Evolutionary conservation across 208 protist genomes (phyloP), one percentile per base, ranked within the genome.

Genomic region (Phytomonas francai): DNA sequence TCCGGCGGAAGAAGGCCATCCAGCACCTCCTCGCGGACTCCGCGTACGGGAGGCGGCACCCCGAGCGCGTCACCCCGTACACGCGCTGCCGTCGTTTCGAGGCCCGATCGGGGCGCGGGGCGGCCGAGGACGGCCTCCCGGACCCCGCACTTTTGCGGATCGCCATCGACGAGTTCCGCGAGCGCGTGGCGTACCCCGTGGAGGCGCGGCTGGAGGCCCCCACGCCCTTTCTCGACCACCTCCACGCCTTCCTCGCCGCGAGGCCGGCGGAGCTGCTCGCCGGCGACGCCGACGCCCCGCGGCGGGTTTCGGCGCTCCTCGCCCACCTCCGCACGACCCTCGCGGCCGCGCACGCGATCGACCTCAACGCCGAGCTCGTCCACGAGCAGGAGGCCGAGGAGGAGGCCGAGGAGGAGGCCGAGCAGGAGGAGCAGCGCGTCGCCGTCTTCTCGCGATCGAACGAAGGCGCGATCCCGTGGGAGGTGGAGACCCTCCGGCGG

Each of bases 1-100:
- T 95, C 63, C 96, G 88, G 87, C 82, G 91, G 29, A 97, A 96
- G 76, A 85, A 88, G 71, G 85, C 88, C 12, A 68, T 95, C 49
- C 59, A 70, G 39, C 78, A 84, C 45, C 80, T 97, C 2, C n/a
- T 91, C 31, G 61, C n/a, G 22, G 87, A 94, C 39, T 71, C 80
- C 14, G 59, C 81, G 69, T 78, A 77, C 60, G 81, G 78, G 51
- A 80, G 80, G 57, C 65, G 29, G 33, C 77, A 87, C 71, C 33
- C 72, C 6, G 79, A 82, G 49, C 54, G 80, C 34, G 82, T 86
- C 59, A 87, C 30, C 9, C 71, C 71, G 12, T 81, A 78, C 72
- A 30, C 74, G 63, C 81, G 85, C 45, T 78, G 77, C 65, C 65
- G 78, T 16, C 78, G 81, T 32, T 91, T 91, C 65, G 78, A 86